These are phyloP conservation scores for Candida ulmi DNA, from an alignment of 805 yeast genomes.

Conservation along the genomic window DNA sequence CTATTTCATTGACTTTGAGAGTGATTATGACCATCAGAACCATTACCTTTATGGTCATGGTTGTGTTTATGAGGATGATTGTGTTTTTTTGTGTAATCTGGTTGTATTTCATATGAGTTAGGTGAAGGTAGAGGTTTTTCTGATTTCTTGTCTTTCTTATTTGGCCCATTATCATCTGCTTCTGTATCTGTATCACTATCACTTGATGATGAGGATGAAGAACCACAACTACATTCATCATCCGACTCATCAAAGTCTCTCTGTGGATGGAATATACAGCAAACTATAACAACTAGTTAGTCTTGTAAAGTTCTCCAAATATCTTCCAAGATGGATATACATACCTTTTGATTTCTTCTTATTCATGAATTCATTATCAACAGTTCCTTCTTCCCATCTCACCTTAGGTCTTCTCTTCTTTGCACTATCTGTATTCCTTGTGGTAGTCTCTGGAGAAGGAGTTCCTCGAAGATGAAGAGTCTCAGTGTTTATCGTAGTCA, in stretches of 20 bases:
- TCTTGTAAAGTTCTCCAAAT: too few relatives aligned
- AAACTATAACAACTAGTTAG: too few relatives aligned
- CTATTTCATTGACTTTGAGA: too few relatives aligned
- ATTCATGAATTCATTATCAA: constrained; percentile 86
- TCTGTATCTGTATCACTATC: constrained; percentile 34
- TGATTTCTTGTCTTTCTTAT: constrained; percentile 29
- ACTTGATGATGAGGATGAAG: constrained; percentile 25
- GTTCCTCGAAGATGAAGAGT: constrained; percentile 17
- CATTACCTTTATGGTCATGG: constrained; percentile 5
- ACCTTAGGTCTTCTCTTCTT: constrained; percentile 44
- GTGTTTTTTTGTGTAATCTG: constrained; percentile 40
- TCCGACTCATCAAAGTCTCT: constrained; percentile 46
- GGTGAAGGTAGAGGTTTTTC: constrained; percentile 37
- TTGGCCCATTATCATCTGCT: constrained; percentile 12
- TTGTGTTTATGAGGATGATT: constrained; percentile 1
- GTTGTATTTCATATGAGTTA: constrained; percentile 88
- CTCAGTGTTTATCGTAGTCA: too few relatives aligned
- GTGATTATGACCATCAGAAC: too few relatives aligned
- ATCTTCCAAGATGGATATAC: too few relatives aligned
- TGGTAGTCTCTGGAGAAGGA: constrained; percentile 12
- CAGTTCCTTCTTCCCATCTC: constrained; percentile 77
- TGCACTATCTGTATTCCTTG: not conserved
- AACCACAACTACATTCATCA: constrained; percentile 28
- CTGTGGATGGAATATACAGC: constrained; percentile 83
- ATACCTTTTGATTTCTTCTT: constrained; percentile 78